A percentile compares a stretch with the other conserved stretches of the same genome.
Conservation (phyloP, 2,329 filamentous ascomycete genomes). For the Pseudopithomyces maydicus region DNA sequence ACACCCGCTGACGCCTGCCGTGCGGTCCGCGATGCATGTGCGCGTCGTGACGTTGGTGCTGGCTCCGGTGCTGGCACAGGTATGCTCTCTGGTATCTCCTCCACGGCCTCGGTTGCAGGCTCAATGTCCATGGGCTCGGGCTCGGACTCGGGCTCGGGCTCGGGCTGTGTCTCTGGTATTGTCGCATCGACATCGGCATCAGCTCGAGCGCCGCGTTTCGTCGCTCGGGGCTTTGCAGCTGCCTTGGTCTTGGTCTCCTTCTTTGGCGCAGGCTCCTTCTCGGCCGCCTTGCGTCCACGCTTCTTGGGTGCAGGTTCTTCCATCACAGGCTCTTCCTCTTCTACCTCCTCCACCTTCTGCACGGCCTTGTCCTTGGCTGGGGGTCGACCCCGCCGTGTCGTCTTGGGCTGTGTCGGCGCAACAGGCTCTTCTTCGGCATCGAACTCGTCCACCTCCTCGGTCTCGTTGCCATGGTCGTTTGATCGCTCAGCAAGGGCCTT, state of each 20-base stretch:
- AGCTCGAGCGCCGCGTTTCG: slow-evolving; percentile 39
- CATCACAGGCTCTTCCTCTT: slow-evolving; percentile 20
- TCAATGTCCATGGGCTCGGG: slow-evolving; percentile 48
- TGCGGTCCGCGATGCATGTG: slow-evolving; percentile 26
- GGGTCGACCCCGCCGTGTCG: slow-evolving; percentile 47
- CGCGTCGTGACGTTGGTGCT: slow-evolving; percentile 28
- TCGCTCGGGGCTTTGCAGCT: slow-evolving; percentile 28
- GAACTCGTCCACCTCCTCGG: slow-evolving; percentile 52
- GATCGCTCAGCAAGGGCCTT: slow-evolving; percentile 49
- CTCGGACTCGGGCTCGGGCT: slow-evolving; percentile 29
- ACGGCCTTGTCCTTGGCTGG: slow-evolving; percentile 64
- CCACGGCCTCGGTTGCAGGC: slow-evolving; percentile 42
- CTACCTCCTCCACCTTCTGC: slow-evolving; percentile 22
- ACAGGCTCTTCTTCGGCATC: slow-evolving; percentile 28
- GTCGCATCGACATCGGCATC: slow-evolving; percentile 31
- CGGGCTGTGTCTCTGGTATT: slow-evolving; percentile 53
- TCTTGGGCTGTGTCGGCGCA: slow-evolving; percentile 32
- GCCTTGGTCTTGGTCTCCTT: slow-evolving; percentile 29
- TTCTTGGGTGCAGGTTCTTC: slow-evolving; percentile 31
- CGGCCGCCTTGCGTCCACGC: slow-evolving; percentile 34
- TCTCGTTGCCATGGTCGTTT: slow-evolving; percentile 49
- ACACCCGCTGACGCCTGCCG: slow-evolving; percentile 49
- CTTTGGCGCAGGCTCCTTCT: slow-evolving; percentile 26
- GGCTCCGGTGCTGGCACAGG: slow-evolving; percentile 30
- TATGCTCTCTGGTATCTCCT: slow-evolving; percentile 42